Evolutionary conservation across 139 green algal species (phyloP), one percentile per base, ranked within the genome.

Genomic region (Coccomyxa sp.): DNA sequence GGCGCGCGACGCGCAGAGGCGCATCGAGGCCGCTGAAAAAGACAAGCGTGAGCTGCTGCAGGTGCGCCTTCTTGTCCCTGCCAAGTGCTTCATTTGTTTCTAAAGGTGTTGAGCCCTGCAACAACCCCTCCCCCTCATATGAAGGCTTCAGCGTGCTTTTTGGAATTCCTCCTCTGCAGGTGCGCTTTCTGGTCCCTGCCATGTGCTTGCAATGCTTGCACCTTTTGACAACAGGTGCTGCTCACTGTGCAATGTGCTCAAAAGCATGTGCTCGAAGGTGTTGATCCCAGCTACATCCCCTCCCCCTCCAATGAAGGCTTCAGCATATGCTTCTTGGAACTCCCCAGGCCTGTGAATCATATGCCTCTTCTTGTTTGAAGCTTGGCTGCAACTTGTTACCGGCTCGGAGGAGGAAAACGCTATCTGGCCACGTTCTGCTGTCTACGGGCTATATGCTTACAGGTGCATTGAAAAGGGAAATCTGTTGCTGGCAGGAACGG

Each of bases 401-500:
- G 18, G 21, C 63, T 71, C 4, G 18, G 63, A 28, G 63, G 18
- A 25, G 18, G 18, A 28, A 16, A 71, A 1, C 18, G 10, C 18
- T 21, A 1, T 28, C 21, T 71, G 63, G 63, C 63, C 63, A 71
- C 63, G 18, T 71, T 51, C 38, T 51, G 38, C 38, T 51, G 7
- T 51, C 38, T 51, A 51, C 7, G 38, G 38, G 3, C 38, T 51
- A 3, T 3, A 51, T 51, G 38, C 38, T 7, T 51, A 7, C 3
- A 51, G 38, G 38, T 7, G 7, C 38, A 51, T 51, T 51, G 38
- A 51, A 51, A 51, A 7, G 38, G 63, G 10, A 81, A 76, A 75
- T 58, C 13, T 86, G 79, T 23, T 51, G 21, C 12, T 10, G 74
- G 83, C 87, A 91, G 85, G 89, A 92, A 66, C 57, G 60, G 14